phyloP scores from a whole-genome alignment of 176 grass and related monocot species.

The Hsuehochloa calcarea region DNA sequence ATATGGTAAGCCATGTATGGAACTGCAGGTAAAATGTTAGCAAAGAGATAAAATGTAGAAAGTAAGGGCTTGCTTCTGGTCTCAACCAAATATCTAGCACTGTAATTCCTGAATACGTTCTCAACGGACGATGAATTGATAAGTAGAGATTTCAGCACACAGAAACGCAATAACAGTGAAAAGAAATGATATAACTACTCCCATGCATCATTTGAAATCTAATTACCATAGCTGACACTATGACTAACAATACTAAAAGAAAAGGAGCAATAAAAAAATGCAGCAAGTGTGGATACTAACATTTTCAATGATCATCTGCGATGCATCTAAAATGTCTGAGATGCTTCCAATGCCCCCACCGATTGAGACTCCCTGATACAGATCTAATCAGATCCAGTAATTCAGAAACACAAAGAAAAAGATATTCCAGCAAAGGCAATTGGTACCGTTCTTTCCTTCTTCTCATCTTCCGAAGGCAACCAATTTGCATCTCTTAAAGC shows the following conservation, averaged over 20 bases:
- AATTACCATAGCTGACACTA: background rate
- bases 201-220: background rate
- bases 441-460: slow-evolving; percentile 82
- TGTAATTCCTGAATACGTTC: background rate
- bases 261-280: background rate
- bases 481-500: slow-evolving; percentile 88
- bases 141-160: background rate
- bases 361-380: slow-evolving; percentile 83
- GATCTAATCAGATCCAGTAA: slow-evolving; percentile 32
- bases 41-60: background rate
- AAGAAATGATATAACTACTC: background rate
- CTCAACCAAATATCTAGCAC: background rate
- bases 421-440: background rate
- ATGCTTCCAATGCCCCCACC: slow-evolving; percentile 93
- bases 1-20: background rate
- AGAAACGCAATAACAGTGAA: background rate
- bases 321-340: slow-evolving; percentile 78
- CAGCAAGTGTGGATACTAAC: slow-evolving; percentile 26
- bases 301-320: slow-evolving; percentile 78
- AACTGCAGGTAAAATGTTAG: background rate
- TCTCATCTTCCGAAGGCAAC: slow-evolving; percentile 61
- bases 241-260: background rate
- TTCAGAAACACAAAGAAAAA: background rate
- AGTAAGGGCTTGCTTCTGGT: background rate
- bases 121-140: background rate